Percentiles rank a stretch among this genome's conserved stretches.
Conservation (phyloP, 805 yeast species). For the Zygoascus ofunaensis region DNA sequence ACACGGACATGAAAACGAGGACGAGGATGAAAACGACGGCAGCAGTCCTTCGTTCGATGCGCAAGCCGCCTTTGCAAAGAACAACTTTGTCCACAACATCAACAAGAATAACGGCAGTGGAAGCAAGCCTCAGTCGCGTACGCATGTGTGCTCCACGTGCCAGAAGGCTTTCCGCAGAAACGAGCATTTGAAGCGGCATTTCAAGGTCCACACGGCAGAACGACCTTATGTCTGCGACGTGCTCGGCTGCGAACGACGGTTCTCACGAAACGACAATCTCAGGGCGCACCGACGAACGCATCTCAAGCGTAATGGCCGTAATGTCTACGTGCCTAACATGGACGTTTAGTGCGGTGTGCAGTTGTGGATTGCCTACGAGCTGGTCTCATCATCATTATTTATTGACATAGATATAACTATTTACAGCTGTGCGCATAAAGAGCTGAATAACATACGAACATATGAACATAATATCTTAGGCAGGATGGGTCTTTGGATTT, state of each 20-base stretch:
- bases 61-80: too few relatives aligned
- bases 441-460: too few relatives aligned
- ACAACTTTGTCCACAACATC: too few relatives aligned
- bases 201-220: conserved; percentile 67
- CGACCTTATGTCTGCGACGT: conserved; percentile 62
- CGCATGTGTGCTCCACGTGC: conserved; percentile 28
- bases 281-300: conserved; percentile 73
- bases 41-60: too few relatives aligned
- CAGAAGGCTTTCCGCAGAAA: conserved; percentile 31
- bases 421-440: too few relatives aligned
- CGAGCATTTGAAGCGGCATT: conserved; percentile 44
- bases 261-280: conserved; percentile 70
- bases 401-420: neutral
- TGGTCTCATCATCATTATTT: neutral
- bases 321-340: conserved; percentile 32
- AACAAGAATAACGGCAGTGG: too few relatives aligned
- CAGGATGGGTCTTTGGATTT: too few relatives aligned
- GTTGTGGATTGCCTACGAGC: neutral
- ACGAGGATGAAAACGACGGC: neutral
- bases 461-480: too few relatives aligned
- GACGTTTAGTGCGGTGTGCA: conserved; percentile 11
- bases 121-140: neutral
- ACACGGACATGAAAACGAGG: neutral
- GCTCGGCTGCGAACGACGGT: conserved; percentile 50
- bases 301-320: conserved; percentile 34